phyloP scores from a whole-genome alignment of 2,329 filamentous ascomycete genomes.

The Aquanectria penicillioides region DNA sequence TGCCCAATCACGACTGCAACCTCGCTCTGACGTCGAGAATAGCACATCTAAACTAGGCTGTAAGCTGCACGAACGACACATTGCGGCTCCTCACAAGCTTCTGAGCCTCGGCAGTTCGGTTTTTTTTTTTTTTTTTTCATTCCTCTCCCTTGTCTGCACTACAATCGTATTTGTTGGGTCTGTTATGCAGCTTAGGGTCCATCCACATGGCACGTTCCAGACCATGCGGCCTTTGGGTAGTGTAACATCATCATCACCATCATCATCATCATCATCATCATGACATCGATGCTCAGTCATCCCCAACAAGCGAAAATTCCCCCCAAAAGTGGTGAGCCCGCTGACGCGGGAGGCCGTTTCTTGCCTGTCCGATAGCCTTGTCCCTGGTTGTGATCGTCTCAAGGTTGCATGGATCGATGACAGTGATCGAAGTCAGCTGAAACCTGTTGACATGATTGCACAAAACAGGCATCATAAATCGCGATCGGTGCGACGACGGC shows the following conservation, averaged over 20 bases:
- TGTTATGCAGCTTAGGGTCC: too few species aligned
- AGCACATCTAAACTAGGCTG: conserved; percentile 14
- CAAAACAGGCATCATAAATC: not conserved
- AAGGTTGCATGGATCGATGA: not conserved
- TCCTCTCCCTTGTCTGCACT: too few species aligned
- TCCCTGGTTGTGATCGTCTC: not conserved
- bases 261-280: not conserved
- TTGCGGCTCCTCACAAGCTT: not conserved
- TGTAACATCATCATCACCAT: conserved; percentile 1
- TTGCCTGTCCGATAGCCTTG: not conserved
- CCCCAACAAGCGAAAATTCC: not conserved
- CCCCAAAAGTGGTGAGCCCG: not conserved
- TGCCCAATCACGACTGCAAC: conserved; percentile 24
- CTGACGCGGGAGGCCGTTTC: not conserved
- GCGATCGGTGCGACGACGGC: conserved; percentile 1
- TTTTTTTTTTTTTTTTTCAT: not conserved
- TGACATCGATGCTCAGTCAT: conserved; percentile 15
- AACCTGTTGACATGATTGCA: not conserved
- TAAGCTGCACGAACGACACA: conserved; percentile 12
- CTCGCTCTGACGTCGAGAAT: conserved; percentile 21
- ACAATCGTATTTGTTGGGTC: conserved; percentile 1
- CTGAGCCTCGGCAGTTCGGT: conserved; percentile 11
- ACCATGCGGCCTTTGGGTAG: too few species aligned
- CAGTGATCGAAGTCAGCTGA: not conserved
- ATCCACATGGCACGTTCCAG: too few species aligned